These are phyloP conservation scores for Eugenia klotzschiana DNA, from an alignment of 441 rosid species.

Conservation along the genomic window DNA sequence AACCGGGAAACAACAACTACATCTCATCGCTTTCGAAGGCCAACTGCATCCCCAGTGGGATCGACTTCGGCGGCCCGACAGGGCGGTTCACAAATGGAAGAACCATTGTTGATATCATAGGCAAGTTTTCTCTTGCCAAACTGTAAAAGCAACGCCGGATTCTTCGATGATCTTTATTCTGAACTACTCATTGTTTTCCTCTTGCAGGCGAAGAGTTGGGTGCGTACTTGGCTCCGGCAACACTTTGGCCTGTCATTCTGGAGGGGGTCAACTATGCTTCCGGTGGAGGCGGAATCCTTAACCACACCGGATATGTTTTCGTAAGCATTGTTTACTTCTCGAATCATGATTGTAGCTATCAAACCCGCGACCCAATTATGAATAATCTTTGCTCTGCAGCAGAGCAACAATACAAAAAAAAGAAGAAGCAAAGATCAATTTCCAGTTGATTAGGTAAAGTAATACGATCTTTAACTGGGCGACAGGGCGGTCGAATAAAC, in stretches of 20 bases:
- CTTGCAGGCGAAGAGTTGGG: slow-evolving; percentile 45
- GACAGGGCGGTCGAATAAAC: slow-evolving; percentile 50
- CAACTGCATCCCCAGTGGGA: slow-evolving; percentile 46
- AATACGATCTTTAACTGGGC: not conserved
- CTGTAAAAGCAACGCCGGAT: not conserved
- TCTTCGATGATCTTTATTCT: not conserved
- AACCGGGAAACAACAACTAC: slow-evolving; percentile 70
- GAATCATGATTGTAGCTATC: not conserved
- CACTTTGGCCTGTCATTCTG: slow-evolving; percentile 29
- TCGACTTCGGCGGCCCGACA: slow-evolving; percentile 53
- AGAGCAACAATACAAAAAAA: not conserved
- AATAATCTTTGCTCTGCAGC: not conserved
- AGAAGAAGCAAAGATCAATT: not conserved
- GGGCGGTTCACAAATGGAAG: slow-evolving; percentile 72
- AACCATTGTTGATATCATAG: slow-evolving; percentile 52
- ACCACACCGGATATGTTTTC: slow-evolving; percentile 46
- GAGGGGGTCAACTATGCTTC: slow-evolving; percentile 72
- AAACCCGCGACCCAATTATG: not conserved
- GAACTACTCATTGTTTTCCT: not conserved
- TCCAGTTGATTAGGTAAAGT: not conserved
- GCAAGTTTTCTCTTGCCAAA: slow-evolving; percentile 9
- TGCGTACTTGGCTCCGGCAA: slow-evolving; percentile 68
- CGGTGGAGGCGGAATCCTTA: slow-evolving; percentile 66
- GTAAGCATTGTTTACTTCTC: slow-evolving; percentile 22
- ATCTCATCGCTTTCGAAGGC: slow-evolving; percentile 52